Conservation (phyloP, 1,139 yeast species). For the Pichia sp. region DNA sequence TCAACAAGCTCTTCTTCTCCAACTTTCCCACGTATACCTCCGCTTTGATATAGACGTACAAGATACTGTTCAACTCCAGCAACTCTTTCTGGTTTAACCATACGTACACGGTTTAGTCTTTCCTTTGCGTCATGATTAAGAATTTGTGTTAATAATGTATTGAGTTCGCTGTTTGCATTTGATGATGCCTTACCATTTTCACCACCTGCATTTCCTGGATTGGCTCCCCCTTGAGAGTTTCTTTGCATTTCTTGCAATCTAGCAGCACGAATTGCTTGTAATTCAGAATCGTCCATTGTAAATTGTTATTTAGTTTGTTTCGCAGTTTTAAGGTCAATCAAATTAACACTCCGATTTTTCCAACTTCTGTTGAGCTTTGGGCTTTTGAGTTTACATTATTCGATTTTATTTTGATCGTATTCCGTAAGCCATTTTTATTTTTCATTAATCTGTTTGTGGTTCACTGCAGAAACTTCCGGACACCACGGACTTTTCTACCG, state of each 20-base stretch:
- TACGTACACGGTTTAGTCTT: constrained; percentile 75
- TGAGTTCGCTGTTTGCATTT: constrained; percentile 20
- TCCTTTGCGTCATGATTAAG: constrained; percentile 82
- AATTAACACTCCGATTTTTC: too few relatives aligned
- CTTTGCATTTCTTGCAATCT: constrained; percentile 75
- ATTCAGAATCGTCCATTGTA: constrained; percentile 67
- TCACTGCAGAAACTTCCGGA: too few relatives aligned
- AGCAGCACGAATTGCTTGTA: constrained; percentile 85
- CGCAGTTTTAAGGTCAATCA: neutral
- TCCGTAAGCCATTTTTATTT: too few relatives aligned
- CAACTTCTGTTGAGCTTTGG: neutral
- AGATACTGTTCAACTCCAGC: constrained; percentile 82
- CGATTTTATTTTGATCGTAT: too few relatives aligned
- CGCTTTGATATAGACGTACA: constrained; percentile 66
- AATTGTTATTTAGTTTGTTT: neutral
- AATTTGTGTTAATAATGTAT: constrained; percentile 53
- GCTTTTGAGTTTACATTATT: neutral
- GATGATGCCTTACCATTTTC: neutral
- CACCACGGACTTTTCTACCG: too few relatives aligned
- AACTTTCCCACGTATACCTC: constrained; percentile 67
- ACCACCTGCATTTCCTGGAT: neutral
- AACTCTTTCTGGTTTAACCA: constrained; percentile 90
- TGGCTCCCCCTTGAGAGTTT: constrained; percentile 31
- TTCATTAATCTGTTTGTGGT: too few relatives aligned
- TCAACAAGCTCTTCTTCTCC: constrained; percentile 76